Evolutionary conservation across 495 filamentous ascomycete species (phyloP), one percentile per base, ranked within the genome.

Genomic region (Collariella sp.): DNA sequence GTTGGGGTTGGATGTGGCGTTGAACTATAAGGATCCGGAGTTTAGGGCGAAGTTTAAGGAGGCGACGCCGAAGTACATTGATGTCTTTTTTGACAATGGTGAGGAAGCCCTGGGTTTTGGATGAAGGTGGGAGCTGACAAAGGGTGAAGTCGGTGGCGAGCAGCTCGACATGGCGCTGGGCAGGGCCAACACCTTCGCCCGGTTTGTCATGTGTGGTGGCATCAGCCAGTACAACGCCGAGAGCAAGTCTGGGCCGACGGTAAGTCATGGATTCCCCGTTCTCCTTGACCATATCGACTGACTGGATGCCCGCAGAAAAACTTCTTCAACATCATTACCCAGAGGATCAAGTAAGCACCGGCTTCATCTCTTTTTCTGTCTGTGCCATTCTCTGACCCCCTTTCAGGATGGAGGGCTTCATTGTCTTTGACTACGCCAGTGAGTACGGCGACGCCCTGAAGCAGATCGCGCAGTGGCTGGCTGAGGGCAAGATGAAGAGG

Each of bases 71-170:
- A 54, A 78, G 0, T 81, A 69, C 56, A 81, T 86, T 15, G 80
- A 88, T 59, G 78, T 87, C 13, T 86, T 76, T 56, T 85, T 78
- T 57, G 84, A 87, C 55, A 86, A 86, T 64, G 84, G 67, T 68
- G 33, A 60, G 7, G 12, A 12, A 19, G 6, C 1, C 15, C 26
- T 2, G 16, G 11, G 1, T 20, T 19, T 23, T 18, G n/a, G 2
- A 5, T 4, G 35, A 39, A 22, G 5, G 6, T 16, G 1, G 3
- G 10, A 1, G 26, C 52, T 54, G 45, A 50, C 48, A 40, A 4
- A 24, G 29, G n/a, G 22, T 9, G 18, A 2, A 68, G 67, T 86
- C n/a, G 83, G 83, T 1, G 84, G 83, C 1, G 72, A 79, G 52
- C 80, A 84, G 43, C 68, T 86, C 41, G 82, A 86, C 45, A 60